A percentile compares a stretch with the other conserved stretches of the same genome.
Conservation (phyloP, 129 eudicot species). For the Centaurea solstitialis region DNA sequence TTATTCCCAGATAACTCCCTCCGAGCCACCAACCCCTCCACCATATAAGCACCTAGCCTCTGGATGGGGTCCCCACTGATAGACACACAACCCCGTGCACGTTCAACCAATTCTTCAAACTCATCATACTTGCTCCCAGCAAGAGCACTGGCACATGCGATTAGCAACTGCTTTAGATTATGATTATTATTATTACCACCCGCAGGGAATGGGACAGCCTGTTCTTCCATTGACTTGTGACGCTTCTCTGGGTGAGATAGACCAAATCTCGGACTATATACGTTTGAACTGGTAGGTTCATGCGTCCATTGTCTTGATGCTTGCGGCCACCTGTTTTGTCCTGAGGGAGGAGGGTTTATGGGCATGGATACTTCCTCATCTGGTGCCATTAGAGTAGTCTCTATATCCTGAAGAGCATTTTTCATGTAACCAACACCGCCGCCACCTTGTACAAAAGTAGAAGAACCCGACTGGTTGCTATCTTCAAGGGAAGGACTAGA, state of each 20-base stretch:
- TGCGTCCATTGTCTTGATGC: conserved; percentile 39
- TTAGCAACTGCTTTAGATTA: conserved; percentile 63
- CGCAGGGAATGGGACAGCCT: conserved; percentile 35
- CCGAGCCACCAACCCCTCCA: conserved; percentile 87
- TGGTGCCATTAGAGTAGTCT: conserved; percentile 70
- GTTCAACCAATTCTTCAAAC: conserved; percentile 56
- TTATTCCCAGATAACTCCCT: conserved; percentile 66
- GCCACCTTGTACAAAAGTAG: conserved; percentile 25
- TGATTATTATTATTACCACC: background rate
- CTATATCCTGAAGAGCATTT: conserved; percentile 64
- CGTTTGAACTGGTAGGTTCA: conserved; percentile 29
- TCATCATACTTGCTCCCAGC: conserved; percentile 52
- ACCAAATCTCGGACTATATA: conserved; percentile 30
- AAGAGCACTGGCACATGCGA: conserved; percentile 81
- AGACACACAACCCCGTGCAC: conserved; percentile 54
- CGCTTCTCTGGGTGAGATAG: conserved; percentile 38
- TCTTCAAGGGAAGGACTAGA: conserved; percentile 66
- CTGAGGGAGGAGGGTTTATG: conserved; percentile 24
- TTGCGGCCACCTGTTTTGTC: conserved; percentile 48
- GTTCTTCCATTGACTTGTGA: conserved; percentile 35
- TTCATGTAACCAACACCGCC: conserved; percentile 37
- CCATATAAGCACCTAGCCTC: conserved; percentile 92
- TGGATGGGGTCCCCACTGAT: conserved; percentile 85
- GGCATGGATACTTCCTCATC: conserved; percentile 53
- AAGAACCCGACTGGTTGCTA: conserved; percentile 40